Conservation (phyloP, 2,329 filamentous ascomycete genomes). For the Neonectria punicea region DNA sequence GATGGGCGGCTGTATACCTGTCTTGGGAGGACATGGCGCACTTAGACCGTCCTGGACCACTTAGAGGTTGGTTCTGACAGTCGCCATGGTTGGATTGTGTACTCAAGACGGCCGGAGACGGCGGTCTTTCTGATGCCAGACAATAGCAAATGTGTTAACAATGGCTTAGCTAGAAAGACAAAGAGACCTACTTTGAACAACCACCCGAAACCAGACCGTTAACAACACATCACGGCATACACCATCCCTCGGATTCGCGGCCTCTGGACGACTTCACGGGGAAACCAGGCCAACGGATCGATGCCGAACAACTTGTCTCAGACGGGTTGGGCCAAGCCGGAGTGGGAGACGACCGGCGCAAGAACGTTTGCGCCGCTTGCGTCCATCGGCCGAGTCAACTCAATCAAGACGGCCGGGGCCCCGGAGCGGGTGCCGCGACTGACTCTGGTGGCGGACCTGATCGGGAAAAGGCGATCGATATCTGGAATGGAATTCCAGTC, state of each 20-base stretch:
- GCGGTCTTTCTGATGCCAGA: background rate
- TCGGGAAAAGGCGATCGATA: constrained; percentile 15
- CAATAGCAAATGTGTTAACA: constrained; percentile 6
- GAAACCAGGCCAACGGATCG: background rate
- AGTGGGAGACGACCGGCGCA: constrained; percentile 4
- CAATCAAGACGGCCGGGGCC: background rate
- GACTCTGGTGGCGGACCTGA: background rate
- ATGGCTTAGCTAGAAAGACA: constrained; percentile 15
- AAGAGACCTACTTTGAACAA: constrained; percentile 20
- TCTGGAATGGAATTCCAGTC: constrained; percentile 28
- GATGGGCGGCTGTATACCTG: constrained; percentile 15
- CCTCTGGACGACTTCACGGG: background rate
- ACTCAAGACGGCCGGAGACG: constrained; percentile 26
- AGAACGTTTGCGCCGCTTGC: constrained; percentile 12
- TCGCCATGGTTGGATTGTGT: constrained; percentile 7
- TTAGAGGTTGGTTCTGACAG: constrained; percentile 24
- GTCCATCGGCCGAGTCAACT: constrained; percentile 22
- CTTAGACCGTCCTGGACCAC: constrained; percentile 17
- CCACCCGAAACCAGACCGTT: background rate
- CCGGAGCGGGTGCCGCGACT: background rate
- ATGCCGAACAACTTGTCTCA: constrained; percentile 1
- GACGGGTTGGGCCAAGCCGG: constrained; percentile 8
- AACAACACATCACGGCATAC: background rate
- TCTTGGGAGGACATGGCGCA: constrained; percentile 19
- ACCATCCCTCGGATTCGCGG: too few relatives aligned